Evolutionary conservation across 495 filamentous ascomycete genomes (phyloP).

Genomic region (Aspergillus indologenus): DNA sequence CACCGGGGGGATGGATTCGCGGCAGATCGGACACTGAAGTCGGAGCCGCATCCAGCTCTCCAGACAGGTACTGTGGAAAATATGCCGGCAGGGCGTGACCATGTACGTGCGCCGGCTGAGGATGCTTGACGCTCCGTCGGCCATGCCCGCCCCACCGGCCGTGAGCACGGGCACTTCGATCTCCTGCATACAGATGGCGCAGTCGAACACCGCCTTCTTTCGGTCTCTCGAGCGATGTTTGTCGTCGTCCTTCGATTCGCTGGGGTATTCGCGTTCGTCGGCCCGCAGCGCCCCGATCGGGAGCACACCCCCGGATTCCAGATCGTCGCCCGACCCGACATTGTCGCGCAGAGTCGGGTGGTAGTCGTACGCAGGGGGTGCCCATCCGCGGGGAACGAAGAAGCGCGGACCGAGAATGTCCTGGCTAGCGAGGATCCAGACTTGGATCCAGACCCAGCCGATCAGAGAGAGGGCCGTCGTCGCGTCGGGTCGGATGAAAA

Average conservation of each 20-base stretch:
- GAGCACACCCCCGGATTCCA: slow-evolving; percentile 67
- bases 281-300: slow-evolving; percentile 62
- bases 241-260: slow-evolving; percentile 39
- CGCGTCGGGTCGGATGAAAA: slow-evolving; percentile 71
- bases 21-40: slow-evolving; percentile 92
- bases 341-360: slow-evolving; percentile 81
- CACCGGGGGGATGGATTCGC: slow-evolving; percentile 81
- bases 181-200: slow-evolving; percentile 89
- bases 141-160: slow-evolving; percentile 47
- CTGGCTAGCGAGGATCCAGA: slow-evolving; percentile 72
- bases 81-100: slow-evolving; percentile 95
- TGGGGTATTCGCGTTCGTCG: slow-evolving; percentile 39
- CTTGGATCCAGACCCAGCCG: slow-evolving; percentile 92
- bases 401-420: slow-evolving; percentile 84
- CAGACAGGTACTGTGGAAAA: slow-evolving; percentile 89
- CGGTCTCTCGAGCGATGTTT: slow-evolving; percentile 39
- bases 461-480: slow-evolving; percentile 58
- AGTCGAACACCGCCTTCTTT: slow-evolving; percentile 72
- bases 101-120: slow-evolving; percentile 82
- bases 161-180: slow-evolving; percentile 82
- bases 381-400: slow-evolving; percentile 67
- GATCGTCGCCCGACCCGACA: slow-evolving; percentile 50
- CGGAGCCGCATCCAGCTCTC: slow-evolving; percentile 95
- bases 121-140: slow-evolving; percentile 63
- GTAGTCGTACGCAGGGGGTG: slow-evolving; percentile 87